Evolutionary conservation across 805 yeast genomes (phyloP).

Genomic region (Limtongozyma cylindracea): DNA sequence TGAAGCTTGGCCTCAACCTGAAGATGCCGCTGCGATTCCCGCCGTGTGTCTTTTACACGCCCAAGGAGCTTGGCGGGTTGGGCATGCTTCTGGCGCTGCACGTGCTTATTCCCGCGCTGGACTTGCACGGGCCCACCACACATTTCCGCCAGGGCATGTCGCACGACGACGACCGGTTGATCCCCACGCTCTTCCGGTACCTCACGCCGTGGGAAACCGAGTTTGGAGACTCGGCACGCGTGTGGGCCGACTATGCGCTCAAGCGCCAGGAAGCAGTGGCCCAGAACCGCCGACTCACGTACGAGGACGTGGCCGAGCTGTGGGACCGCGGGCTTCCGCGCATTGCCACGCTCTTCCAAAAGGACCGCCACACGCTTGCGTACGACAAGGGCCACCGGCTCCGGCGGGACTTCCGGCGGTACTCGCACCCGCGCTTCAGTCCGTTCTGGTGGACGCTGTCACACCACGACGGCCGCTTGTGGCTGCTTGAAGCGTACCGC

Average conservation of each 20-base stretch:
- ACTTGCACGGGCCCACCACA: conserved; percentile 55
- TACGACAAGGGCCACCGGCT: conserved; percentile 85
- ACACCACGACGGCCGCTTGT: conserved; percentile 84
- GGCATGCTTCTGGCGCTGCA: conserved; percentile 98
- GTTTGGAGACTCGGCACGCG: conserved; percentile 78
- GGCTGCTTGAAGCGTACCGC: conserved; percentile 84
- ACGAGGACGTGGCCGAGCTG: conserved; percentile 79
- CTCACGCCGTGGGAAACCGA: conserved; percentile 95
- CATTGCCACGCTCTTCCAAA: conserved; percentile 83
- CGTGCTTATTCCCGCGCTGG: conserved; percentile 82
- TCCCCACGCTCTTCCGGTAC: conserved; percentile 86
- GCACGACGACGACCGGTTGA: conserved; percentile 51
- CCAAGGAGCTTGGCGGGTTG: conserved; percentile 89
- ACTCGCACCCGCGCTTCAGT: conserved; percentile 41
- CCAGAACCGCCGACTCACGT: conserved; percentile 64
- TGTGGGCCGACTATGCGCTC: conserved; percentile 92
- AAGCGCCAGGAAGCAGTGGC: conserved; percentile 71
- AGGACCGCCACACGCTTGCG: conserved; percentile 82
- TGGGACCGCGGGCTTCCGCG: conserved; percentile 98
- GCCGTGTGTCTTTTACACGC: conserved; percentile 95
- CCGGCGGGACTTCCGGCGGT: conserved; percentile 58
- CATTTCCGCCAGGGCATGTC: conserved; percentile 90
- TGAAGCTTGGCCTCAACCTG: conserved; percentile 84
- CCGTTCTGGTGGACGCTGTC: conserved; percentile 95
- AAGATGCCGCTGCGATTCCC: conserved; percentile 98